phyloP scores from a whole-genome alignment of 2,329 filamentous ascomycete species.

The Pseudocercospora fijiensis region DNA sequence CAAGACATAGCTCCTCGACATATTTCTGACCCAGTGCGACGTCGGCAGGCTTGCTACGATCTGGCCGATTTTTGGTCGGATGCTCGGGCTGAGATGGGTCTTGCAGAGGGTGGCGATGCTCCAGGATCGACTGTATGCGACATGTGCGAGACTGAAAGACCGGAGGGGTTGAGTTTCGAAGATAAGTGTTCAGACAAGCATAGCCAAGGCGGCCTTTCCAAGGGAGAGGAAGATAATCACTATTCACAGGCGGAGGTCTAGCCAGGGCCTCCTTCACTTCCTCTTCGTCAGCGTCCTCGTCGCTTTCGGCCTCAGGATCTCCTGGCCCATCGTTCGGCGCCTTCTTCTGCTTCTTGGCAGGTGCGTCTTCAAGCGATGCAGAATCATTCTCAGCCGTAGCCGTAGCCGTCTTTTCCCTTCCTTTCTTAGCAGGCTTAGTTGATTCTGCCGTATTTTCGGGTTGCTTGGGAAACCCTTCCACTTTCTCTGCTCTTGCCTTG shows the following conservation, averaged over 20 bases:
- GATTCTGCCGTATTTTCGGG: conserved; percentile 18
- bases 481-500: conserved; percentile 26
- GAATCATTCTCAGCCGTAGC: conserved; percentile 12
- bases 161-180: conserved; percentile 75
- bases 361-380: conserved; percentile 14
- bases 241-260: conserved; percentile 76
- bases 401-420: conserved; percentile 21
- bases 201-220: conserved; percentile 91
- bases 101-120: conserved; percentile 78
- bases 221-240: conserved; percentile 76
- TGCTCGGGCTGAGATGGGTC: conserved; percentile 77
- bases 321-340: conserved; percentile 23
- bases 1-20: conserved; percentile 72
- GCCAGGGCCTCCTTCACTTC: conserved; percentile 59
- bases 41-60: conserved; percentile 68
- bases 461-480: conserved; percentile 13
- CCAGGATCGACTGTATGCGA: conserved; percentile 83
- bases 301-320: conserved; percentile 57
- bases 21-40: conserved; percentile 66
- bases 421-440: conserved; percentile 19
- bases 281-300: conserved; percentile 54
- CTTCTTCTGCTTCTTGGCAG: conserved; percentile 31
- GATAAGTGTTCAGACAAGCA: conserved; percentile 89
- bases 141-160: conserved; percentile 91
- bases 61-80: conserved; percentile 79